Evolutionary conservation across 495 filamentous ascomycete genomes (phyloP).

Genomic region (Penicillium paxilli): DNA sequence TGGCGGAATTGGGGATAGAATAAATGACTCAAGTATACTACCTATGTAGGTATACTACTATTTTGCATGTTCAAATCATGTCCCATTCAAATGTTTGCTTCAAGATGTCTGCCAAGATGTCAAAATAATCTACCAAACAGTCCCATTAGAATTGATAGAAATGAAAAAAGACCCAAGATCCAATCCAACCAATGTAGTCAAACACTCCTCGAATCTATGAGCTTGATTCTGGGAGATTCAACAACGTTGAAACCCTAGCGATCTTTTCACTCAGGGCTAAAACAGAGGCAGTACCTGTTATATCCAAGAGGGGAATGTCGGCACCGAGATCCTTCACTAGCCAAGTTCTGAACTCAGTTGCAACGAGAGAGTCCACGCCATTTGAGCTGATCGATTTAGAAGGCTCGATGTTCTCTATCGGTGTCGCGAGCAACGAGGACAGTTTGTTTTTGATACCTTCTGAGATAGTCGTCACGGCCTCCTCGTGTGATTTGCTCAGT

Average conservation of each 20-base stretch:
- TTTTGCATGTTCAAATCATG: not conserved
- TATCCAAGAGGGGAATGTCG: not conserved
- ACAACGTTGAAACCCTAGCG: not conserved
- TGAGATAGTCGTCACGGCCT: not conserved
- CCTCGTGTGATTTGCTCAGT: not conserved
- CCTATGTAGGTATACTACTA: too few relatives aligned
- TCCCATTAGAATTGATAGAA: too few relatives aligned
- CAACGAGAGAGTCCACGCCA: not conserved
- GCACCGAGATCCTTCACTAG: not conserved
- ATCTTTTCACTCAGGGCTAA: not conserved
- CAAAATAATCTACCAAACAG: too few relatives aligned
- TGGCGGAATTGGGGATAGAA: constrained; percentile 31
- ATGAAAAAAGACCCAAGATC: too few relatives aligned
- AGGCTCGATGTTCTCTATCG: not conserved
- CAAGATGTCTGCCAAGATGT: too few relatives aligned
- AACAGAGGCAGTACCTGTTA: not conserved
- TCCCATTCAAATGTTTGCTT: too few relatives aligned
- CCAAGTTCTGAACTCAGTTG: not conserved
- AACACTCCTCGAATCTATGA: too few relatives aligned
- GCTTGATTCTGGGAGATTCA: too few relatives aligned
- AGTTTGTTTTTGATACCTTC: not conserved
- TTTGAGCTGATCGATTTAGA: not conserved
- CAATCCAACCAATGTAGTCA: too few relatives aligned
- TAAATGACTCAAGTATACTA: too few relatives aligned
- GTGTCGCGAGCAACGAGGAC: not conserved